These are phyloP conservation scores for Hypholoma sublateritium DNA, from an alignment of 768 basidiomycete species.

Conservation along the genomic window DNA sequence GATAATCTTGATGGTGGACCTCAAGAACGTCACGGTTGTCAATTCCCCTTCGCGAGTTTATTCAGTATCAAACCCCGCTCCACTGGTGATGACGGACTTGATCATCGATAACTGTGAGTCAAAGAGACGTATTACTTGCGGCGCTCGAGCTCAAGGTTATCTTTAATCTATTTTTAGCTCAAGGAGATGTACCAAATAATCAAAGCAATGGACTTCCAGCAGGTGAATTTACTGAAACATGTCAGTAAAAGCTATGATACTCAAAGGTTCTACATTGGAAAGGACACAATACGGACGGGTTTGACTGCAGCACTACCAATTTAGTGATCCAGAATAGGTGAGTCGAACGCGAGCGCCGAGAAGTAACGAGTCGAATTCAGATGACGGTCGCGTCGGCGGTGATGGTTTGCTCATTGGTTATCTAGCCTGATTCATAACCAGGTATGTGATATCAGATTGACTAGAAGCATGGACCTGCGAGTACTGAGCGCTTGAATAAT, in stretches of 20 bases:
- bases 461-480: neutral
- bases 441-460: slow-evolving; percentile 21
- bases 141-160: neutral
- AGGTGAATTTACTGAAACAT: slow-evolving; percentile 12
- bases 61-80: slow-evolving; percentile 40
- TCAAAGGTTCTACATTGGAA: neutral
- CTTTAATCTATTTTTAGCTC: slow-evolving; percentile 32
- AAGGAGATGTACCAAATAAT: slow-evolving; percentile 50
- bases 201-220: slow-evolving; percentile 39
- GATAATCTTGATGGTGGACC: neutral
- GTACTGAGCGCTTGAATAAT: neutral
- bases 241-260: neutral
- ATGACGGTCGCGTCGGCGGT: neutral
- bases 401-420: neutral
- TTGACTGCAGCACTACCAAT: slow-evolving; percentile 39
- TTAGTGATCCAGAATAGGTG: slow-evolving; percentile 44
- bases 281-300: slow-evolving; percentile 50
- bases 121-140: neutral
- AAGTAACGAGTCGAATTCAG: too few species aligned
- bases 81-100: slow-evolving; percentile 42
- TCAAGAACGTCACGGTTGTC: slow-evolving; percentile 37
- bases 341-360: neutral
- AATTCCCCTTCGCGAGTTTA: slow-evolving; percentile 41
- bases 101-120: slow-evolving; percentile 58
- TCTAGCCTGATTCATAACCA: slow-evolving; percentile 35